A percentile compares a stretch with the other conserved stretches of the same genome.
phyloP scores from a whole-genome alignment of 73 alveolate species.

The Loxodes magnus region DNA sequence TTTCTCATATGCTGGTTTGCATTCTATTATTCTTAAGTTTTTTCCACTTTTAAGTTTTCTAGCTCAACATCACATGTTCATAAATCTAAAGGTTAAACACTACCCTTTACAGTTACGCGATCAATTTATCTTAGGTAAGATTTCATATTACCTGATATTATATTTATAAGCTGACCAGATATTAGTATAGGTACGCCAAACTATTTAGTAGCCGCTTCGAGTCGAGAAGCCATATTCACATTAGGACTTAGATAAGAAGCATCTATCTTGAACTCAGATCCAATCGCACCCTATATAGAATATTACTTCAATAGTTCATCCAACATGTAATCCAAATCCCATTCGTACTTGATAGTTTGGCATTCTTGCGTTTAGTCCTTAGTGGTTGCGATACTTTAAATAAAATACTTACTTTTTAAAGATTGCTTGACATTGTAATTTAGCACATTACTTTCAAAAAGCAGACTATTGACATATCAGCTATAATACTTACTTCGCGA shows the following conservation, averaged over 20 bases:
- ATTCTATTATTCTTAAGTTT: not conserved
- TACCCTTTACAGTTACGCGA: constrained; percentile 71
- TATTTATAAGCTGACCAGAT: constrained; percentile 44
- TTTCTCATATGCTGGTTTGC: not conserved
- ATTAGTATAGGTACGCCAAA: constrained; percentile 62
- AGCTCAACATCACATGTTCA: constrained; percentile 60
- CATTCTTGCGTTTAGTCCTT: constrained; percentile 50
- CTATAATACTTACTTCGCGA: constrained; percentile 64
- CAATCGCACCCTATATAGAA: constrained; percentile 94
- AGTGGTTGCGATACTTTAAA: constrained; percentile 49
- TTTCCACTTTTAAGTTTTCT: constrained; percentile 20
- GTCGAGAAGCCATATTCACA: constrained; percentile 79
- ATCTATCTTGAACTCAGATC: constrained; percentile 83
- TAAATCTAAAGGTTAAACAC: constrained; percentile 35
- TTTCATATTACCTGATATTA: constrained; percentile 32
- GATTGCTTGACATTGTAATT: too few species aligned
- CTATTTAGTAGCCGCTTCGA: constrained; percentile 86
- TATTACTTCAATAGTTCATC: constrained; percentile 97
- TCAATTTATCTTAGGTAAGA: constrained; percentile 60
- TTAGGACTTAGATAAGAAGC: constrained; percentile 77
- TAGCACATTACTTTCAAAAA: constrained; percentile 75
- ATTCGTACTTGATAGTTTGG: constrained; percentile 69
- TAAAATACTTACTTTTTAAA: constrained; percentile 70
- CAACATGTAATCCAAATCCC: constrained; percentile 93
- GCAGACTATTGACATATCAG: constrained; percentile 86